These are phyloP conservation scores for Komagataella pastoris DNA, from an alignment of 805 yeast genomes.

Conservation along the genomic window DNA sequence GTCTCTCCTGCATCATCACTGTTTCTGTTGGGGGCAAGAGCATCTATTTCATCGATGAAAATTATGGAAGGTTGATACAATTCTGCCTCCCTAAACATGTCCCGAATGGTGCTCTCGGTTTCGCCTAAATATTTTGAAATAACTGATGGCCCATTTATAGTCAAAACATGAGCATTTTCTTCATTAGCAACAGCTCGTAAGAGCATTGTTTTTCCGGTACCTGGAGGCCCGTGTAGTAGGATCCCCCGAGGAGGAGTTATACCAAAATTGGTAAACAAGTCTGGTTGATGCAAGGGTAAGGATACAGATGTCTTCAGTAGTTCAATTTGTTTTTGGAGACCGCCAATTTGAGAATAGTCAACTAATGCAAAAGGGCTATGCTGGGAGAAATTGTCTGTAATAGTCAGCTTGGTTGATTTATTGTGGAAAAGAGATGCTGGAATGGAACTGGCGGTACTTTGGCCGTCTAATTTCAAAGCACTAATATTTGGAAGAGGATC, in stretches of 20 bases:
- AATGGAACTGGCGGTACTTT: slow-evolving; percentile 30
- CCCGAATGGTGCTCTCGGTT: slow-evolving; percentile 77
- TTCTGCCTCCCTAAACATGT: slow-evolving; percentile 72
- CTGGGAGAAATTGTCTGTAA: slow-evolving; percentile 10
- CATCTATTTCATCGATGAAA: slow-evolving; percentile 88
- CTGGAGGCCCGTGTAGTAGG: slow-evolving; percentile 92
- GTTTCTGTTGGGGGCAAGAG: slow-evolving; percentile 74
- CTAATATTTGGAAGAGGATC: slow-evolving; percentile 4
- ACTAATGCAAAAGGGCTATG: slow-evolving; percentile 27
- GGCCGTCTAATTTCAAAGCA: slow-evolving; percentile 25
- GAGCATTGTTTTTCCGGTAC: slow-evolving; percentile 91
- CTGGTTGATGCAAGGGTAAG: slow-evolving; percentile 70
- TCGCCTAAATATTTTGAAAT: slow-evolving; percentile 92
- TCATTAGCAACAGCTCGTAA: slow-evolving; percentile 73
- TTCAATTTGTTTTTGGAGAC: slow-evolving; percentile 51
- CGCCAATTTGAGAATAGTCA: slow-evolving; percentile 48
- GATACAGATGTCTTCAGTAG: slow-evolving; percentile 55
- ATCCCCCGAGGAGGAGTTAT: slow-evolving; percentile 90
- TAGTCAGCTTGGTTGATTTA: slow-evolving; percentile 14
- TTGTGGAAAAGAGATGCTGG: slow-evolving; percentile 10
- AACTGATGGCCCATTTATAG: slow-evolving; percentile 82
- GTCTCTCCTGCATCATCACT: slow-evolving; percentile 85
- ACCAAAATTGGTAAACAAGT: slow-evolving; percentile 70
- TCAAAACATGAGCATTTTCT: slow-evolving; percentile 65
- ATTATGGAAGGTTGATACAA: slow-evolving; percentile 79